Evolutionary conservation across 2,329 filamentous ascomycete genomes (phyloP), one percentile per base, ranked within the genome.

Genomic region (Dactylellina drechsleri): DNA sequence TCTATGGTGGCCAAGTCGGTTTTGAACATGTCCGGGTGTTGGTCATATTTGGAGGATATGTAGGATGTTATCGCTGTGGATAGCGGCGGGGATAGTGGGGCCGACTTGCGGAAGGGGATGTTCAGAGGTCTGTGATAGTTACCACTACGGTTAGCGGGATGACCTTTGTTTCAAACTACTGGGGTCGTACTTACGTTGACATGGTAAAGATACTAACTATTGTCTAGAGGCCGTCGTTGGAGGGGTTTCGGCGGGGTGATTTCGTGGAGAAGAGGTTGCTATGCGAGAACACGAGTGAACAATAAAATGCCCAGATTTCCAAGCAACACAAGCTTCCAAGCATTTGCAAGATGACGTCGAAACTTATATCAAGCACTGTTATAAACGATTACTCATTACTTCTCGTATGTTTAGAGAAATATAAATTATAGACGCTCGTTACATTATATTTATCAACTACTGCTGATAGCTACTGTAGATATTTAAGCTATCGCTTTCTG

Each of bases 11-110:
- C 89, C 71, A 97, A 88, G 83, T 99, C 95, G 77, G 92, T 87
- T 77, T 89, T 88, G 83, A 99, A 99, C 90, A 97, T 96, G 82
- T 97, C 93, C 40, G 95, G 94, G 81, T 97, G 94, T 82, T 99
- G 95, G 83, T 98, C 94, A 90, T 98, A 98, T 86, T 98, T 97
- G 82, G 89, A 90, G 76, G 93, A 96, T 80, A 99, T 98, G 84
- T 99, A 98, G 81, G 95, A 90, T 77, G 92, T 92, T 81, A 99
- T 93, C 58, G 93, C 91, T 76, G 88, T 86, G 66, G 92, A 91
- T 76, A 98, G 87, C 28, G 71, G 71, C 53, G 65, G 71, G 72
- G 90, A 91, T 47, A 97, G 85, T 68, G 90, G 86, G 77, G 91
- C 89, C 60, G 93, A 94, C 81, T 90, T 91, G 79, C 94, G 92